Conservation (phyloP, 2,329 filamentous ascomycete genomes). For the Paecilomyces sp. region DNA sequence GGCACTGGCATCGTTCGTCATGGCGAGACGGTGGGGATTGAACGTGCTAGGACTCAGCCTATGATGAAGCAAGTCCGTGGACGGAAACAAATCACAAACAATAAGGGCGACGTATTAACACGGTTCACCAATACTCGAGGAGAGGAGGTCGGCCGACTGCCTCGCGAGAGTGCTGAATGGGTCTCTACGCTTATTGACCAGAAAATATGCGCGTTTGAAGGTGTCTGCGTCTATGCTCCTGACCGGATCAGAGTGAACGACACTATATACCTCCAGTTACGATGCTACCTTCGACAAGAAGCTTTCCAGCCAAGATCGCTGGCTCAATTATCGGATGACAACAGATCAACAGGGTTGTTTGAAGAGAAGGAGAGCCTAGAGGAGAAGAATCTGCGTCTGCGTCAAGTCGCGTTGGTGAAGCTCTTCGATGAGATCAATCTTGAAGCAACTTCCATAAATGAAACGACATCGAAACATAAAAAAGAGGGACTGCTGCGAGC, state of each 20-base stretch:
- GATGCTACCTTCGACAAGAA: conserved; percentile 64
- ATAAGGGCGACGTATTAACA: conserved; percentile 77
- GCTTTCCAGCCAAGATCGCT: conserved; percentile 65
- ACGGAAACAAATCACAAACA: conserved; percentile 43
- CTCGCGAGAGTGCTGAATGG: conserved; percentile 84
- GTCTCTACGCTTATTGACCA: conserved; percentile 89
- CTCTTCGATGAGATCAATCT: conserved; percentile 86
- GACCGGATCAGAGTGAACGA: conserved; percentile 83
- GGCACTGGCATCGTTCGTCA: conserved; percentile 68
- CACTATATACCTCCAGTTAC: conserved; percentile 84
- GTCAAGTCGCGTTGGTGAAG: conserved; percentile 81
- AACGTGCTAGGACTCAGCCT: conserved; percentile 69
- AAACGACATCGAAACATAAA: conserved; percentile 67
- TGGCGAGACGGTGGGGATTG: conserved; percentile 77
- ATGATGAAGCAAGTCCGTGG: conserved; percentile 42
- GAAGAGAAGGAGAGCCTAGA: conserved; percentile 80
- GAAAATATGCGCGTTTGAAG: conserved; percentile 79
- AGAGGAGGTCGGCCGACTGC: conserved; percentile 76
- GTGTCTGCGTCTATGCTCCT: conserved; percentile 79
- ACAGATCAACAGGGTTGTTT: conserved; percentile 66
- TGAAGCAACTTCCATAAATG: conserved; percentile 66
- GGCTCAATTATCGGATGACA: conserved; percentile 47
- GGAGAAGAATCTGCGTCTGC: conserved; percentile 73
- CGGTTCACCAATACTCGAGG: conserved; percentile 77
- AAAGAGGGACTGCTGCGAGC: conserved; percentile 78